Conservation (phyloP, 2,329 filamentous ascomycete species). For the Clarireedia homoeocarpa region DNA sequence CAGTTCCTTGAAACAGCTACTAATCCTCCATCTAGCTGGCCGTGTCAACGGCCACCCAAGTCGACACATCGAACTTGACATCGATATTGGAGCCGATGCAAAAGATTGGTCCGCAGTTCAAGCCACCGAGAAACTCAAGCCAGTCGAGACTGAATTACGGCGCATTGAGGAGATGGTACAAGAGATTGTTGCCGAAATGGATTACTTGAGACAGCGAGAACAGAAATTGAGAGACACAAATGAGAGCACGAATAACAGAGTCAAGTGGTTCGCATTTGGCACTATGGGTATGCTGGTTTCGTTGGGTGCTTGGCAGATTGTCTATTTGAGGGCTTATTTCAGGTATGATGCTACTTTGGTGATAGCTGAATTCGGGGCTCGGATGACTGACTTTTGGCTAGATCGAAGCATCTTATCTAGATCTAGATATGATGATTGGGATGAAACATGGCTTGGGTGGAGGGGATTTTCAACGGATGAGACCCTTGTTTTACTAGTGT, state of each 20-base stretch:
- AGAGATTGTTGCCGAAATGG: slow-evolving; percentile 91
- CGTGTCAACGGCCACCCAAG: slow-evolving; percentile 30
- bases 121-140: slow-evolving; percentile 94
- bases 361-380: slow-evolving; percentile 1
- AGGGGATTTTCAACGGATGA: slow-evolving; percentile 13
- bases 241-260: slow-evolving; percentile 97
- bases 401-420: slow-evolving; percentile 64
- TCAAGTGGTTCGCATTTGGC: slow-evolving; percentile 96
- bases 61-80: slow-evolving; percentile 52
- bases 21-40: background rate
- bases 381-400: slow-evolving; percentile 26
- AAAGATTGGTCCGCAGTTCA: slow-evolving; percentile 98
- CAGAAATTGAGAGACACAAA: slow-evolving; percentile 97
- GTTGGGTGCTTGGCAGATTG: slow-evolving; percentile 92
- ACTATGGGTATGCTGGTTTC: slow-evolving; percentile 88
- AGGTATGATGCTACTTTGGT: slow-evolving; percentile 42
- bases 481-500: slow-evolving; percentile 24
- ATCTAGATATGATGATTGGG: background rate
- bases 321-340: slow-evolving; percentile 97
- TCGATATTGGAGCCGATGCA: slow-evolving; percentile 43
- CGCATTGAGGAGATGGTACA: slow-evolving; percentile 84
- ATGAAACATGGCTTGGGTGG: slow-evolving; percentile 4
- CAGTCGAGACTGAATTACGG: slow-evolving; percentile 87
- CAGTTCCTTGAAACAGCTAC: background rate
- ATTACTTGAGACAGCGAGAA: slow-evolving; percentile 83